Conservation (phyloP, 106 monocot species). For the Triglochin maritima region DNA sequence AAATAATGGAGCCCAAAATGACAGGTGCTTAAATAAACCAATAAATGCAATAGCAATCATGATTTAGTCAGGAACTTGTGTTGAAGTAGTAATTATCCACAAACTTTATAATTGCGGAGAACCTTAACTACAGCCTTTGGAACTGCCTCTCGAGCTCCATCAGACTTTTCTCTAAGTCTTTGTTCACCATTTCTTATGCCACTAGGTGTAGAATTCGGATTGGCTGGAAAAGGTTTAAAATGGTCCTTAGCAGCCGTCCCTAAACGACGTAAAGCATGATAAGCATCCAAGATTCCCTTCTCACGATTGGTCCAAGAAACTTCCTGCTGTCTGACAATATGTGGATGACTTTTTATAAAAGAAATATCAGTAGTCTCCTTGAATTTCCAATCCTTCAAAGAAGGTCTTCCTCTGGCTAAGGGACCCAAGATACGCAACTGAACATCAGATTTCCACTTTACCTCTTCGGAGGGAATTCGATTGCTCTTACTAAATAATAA, state of each 20-base stretch:
- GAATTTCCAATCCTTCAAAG: constrained; percentile 63
- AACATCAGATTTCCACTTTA: constrained; percentile 9
- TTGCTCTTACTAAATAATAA: constrained; percentile 44
- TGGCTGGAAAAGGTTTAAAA: constrained; percentile 8
- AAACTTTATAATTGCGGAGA: constrained; percentile 40
- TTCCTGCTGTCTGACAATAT: constrained; percentile 54
- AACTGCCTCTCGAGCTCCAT: constrained; percentile 44
- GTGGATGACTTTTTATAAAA: constrained; percentile 41
- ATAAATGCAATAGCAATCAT: background rate
- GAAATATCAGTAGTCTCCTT: constrained; percentile 35
- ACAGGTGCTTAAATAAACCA: background rate
- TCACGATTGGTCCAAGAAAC: constrained; percentile 41
- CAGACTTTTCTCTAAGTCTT: constrained; percentile 19
- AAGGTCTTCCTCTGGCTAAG: constrained; percentile 39
- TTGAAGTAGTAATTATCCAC: constrained; percentile 35
- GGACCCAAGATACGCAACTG: constrained; percentile 20
- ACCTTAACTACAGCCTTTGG: constrained; percentile 37
- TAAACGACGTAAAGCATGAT: constrained; percentile 3
- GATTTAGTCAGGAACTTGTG: background rate
- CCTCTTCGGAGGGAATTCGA: constrained; percentile 18
- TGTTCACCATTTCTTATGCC: constrained; percentile 12
- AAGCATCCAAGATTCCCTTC: constrained; percentile 19
- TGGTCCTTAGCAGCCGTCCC: constrained; percentile 6
- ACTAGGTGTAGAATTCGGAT: background rate
- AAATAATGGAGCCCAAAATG: background rate